These are phyloP conservation scores for Fusarium luffae DNA, from an alignment of 2,329 filamentous ascomycete genomes.

Conservation along the genomic window DNA sequence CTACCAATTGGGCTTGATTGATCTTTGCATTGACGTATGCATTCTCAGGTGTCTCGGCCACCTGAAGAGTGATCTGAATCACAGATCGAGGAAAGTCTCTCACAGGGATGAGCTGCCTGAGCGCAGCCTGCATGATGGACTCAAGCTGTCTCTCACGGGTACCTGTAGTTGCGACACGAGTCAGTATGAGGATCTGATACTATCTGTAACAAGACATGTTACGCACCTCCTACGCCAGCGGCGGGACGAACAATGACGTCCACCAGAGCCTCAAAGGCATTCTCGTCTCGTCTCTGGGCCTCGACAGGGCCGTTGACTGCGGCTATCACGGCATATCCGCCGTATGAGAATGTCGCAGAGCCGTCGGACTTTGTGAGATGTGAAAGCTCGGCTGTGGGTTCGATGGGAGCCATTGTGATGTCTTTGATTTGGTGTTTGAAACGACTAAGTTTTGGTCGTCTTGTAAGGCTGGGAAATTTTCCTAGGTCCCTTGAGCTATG, in stretches of 20 bases:
- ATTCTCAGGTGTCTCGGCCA: constrained; percentile 75
- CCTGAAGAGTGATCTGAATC: constrained; percentile 84
- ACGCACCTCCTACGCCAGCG: constrained; percentile 80
- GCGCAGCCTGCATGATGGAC: constrained; percentile 75
- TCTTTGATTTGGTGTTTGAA: constrained; percentile 27
- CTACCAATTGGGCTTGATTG: constrained; percentile 69
- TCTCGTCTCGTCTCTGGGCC: constrained; percentile 86
- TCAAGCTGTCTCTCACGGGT: constrained; percentile 86
- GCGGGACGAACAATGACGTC: constrained; percentile 92
- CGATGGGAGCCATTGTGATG: constrained; percentile 56
- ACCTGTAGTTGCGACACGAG: constrained; percentile 54
- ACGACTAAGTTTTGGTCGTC: neutral
- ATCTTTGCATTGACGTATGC: constrained; percentile 71
- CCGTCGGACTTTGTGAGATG: constrained; percentile 79
- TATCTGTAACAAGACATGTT: neutral
- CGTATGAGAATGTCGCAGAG: constrained; percentile 79
- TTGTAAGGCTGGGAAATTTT: constrained; percentile 35
- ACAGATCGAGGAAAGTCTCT: constrained; percentile 80
- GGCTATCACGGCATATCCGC: constrained; percentile 83
- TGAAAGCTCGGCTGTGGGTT: constrained; percentile 65
- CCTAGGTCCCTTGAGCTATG: constrained; percentile 6
- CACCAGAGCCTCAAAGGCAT: constrained; percentile 88
- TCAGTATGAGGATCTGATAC: constrained; percentile 21
- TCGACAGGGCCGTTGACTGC: constrained; percentile 95
- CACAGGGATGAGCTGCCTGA: constrained; percentile 79